Conservation (phyloP, 768 basidiomycete species). For the Boletus edulis region DNA sequence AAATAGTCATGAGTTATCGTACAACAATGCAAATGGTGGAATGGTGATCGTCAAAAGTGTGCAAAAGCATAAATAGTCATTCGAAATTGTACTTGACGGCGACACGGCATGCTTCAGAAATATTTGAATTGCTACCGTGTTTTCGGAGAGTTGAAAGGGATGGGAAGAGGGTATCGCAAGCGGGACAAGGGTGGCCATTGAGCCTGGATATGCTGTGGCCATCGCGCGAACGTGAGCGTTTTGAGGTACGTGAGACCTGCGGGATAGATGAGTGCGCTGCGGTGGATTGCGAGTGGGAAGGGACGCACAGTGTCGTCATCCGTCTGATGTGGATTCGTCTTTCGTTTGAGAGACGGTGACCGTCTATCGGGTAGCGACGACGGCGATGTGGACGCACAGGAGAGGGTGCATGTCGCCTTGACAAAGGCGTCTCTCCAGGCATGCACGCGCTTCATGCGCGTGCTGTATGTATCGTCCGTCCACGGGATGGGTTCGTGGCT, state of each 20-base stretch:
- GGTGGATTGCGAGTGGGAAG: not conserved
- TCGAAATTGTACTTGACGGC: constrained; percentile 79
- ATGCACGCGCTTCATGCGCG: constrained; percentile 64
- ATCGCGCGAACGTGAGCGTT: constrained; percentile 51
- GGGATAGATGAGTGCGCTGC: constrained; percentile 14
- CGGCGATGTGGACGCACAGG: constrained; percentile 31
- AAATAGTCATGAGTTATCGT: constrained; percentile 32
- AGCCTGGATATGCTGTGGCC: constrained; percentile 38
- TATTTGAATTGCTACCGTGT: constrained; percentile 52
- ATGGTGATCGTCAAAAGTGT: constrained; percentile 15
- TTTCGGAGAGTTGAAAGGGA: constrained; percentile 56
- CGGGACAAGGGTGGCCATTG: constrained; percentile 64
- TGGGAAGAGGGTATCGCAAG: constrained; percentile 67
- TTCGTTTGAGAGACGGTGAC: constrained; percentile 48
- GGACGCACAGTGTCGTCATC: constrained; percentile 43
- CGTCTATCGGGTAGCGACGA: constrained; percentile 11
- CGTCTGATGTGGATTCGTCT: constrained; percentile 34
- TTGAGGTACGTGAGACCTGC: constrained; percentile 53
- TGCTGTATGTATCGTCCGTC: constrained; percentile 49
- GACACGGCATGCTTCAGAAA: constrained; percentile 68
- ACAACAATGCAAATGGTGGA: constrained; percentile 25
- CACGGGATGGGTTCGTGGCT: constrained; percentile 22
- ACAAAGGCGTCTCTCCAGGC: constrained; percentile 66
- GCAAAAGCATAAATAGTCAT: constrained; percentile 17
- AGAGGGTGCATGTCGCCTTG: constrained; percentile 39